Evolutionary conservation across 345 rosid genomes (phyloP).

Genomic region (Acer negundo): DNA sequence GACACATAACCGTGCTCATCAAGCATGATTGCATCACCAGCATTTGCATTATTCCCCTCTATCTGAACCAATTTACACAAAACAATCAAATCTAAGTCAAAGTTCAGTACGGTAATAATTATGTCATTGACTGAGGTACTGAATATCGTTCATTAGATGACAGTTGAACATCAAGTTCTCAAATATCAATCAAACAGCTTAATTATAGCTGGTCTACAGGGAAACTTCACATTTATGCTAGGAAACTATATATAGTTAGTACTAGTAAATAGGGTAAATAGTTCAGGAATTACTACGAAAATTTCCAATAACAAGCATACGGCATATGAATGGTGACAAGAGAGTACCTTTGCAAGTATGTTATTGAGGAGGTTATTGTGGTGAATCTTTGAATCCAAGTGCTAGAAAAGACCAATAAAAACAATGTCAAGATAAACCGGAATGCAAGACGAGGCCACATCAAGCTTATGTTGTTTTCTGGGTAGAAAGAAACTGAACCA

Average conservation of each 20-base stretch:
- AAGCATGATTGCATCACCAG: slow-evolving; percentile 86
- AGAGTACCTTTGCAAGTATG: slow-evolving; percentile 84
- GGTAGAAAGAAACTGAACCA: neutral
- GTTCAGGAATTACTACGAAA: neutral
- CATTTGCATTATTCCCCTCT: slow-evolving; percentile 79
- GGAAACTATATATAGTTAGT: neutral
- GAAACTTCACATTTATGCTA: neutral
- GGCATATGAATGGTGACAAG: neutral
- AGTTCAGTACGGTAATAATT: slow-evolving; percentile 9
- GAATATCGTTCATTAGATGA: neutral
- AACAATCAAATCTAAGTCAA: neutral
- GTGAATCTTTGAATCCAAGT: slow-evolving; percentile 93
- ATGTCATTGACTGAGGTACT: neutral
- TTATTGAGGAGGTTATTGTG: slow-evolving; percentile 95
- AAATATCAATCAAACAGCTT: neutral
- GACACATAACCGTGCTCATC: slow-evolving; percentile 92
- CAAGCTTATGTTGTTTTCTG: neutral
- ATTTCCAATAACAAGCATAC: neutral
- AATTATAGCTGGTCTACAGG: neutral
- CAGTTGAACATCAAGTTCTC: neutral
- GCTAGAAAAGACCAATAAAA: slow-evolving; percentile 40
- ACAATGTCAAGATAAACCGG: neutral
- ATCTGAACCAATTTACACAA: slow-evolving; percentile 43
- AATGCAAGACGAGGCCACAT: neutral
- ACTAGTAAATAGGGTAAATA: neutral